phyloP scores from a whole-genome alignment of 345 rosid genomes.

The Tarenaya hassleriana region DNA sequence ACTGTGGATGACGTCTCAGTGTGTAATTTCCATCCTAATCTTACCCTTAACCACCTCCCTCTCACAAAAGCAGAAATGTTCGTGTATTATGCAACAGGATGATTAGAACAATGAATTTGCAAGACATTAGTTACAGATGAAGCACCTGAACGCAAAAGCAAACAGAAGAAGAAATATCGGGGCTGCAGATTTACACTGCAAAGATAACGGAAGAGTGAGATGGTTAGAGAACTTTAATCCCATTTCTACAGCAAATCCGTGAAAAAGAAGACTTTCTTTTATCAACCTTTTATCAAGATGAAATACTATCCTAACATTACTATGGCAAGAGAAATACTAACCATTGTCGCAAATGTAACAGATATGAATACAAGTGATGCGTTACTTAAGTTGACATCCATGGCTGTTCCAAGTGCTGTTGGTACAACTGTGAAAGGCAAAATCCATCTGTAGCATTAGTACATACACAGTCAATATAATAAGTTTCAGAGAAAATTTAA shows the following conservation, averaged over 20 bases:
- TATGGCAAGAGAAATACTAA: conserved; percentile 32
- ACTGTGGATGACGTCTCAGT: too few species aligned
- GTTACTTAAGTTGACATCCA: conserved; percentile 95
- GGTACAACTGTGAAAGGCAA: conserved; percentile 98
- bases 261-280: conserved; percentile 6
- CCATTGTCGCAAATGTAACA: conserved; percentile 99
- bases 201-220: conserved; percentile 9
- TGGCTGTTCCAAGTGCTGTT: conserved; percentile 91
- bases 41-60: too few species aligned
- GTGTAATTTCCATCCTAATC: too few species aligned
- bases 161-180: conserved; percentile 95
- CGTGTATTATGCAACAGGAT: conserved; percentile 10
- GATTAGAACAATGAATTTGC: background rate
- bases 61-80: background rate
- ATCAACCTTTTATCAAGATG: conserved; percentile 1
- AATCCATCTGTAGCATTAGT: conserved; percentile 83
- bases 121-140: conserved; percentile 1
- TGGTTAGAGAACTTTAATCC: conserved; percentile 14
- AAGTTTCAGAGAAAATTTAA: conserved; percentile 20
- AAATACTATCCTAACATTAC: background rate
- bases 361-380: conserved; percentile 97
- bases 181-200: conserved; percentile 98
- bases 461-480: conserved; percentile 47
- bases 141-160: conserved; percentile 98
- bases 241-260: conserved; percentile 12